These are phyloP conservation scores for Dictyostelium purpureum DNA, from an alignment of 78 protist genomes.

Conservation along the genomic window DNA sequence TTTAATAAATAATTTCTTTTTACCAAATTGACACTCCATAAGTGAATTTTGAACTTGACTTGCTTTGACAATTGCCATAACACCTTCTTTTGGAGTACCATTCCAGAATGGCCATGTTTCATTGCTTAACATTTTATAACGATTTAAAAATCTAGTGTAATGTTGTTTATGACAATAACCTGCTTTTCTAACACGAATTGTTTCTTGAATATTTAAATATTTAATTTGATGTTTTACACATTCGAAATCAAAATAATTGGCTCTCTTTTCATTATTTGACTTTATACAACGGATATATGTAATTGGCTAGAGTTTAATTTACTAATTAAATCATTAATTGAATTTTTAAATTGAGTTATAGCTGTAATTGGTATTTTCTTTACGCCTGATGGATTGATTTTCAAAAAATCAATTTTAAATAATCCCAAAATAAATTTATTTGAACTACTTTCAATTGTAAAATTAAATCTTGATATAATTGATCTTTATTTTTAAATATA, in stretches of 20 bases:
- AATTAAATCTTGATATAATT: conserved; percentile 62
- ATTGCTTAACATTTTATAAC: conserved; percentile 79
- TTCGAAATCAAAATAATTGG: conserved; percentile 60
- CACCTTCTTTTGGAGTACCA: conserved; percentile 45
- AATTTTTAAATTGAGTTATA: conserved; percentile 67
- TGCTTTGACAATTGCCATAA: conserved; percentile 7
- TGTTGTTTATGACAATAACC: conserved; percentile 91
- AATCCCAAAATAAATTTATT: not conserved
- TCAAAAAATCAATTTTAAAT: not conserved
- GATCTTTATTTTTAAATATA: conserved; percentile 92
- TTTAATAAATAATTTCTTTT: conserved; percentile 87
- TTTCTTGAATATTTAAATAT: conserved; percentile 86
- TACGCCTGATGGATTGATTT: not conserved
- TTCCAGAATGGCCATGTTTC: conserved; percentile 57
- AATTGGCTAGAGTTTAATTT: conserved; percentile 70
- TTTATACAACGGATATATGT: conserved; percentile 91
- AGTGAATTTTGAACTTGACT: not conserved
- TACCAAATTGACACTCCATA: conserved; percentile 81
- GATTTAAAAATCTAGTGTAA: conserved; percentile 82
- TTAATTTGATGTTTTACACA: conserved; percentile 77
- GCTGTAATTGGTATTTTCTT: conserved; percentile 63
- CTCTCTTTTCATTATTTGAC: conserved; percentile 84
- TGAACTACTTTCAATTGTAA: conserved; percentile 3
- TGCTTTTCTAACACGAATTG: conserved; percentile 93
- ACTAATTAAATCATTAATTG: conserved; percentile 73